phyloP scores from a whole-genome alignment of 352 stramenopile genomes.

The Phytophthora litchii region DNA sequence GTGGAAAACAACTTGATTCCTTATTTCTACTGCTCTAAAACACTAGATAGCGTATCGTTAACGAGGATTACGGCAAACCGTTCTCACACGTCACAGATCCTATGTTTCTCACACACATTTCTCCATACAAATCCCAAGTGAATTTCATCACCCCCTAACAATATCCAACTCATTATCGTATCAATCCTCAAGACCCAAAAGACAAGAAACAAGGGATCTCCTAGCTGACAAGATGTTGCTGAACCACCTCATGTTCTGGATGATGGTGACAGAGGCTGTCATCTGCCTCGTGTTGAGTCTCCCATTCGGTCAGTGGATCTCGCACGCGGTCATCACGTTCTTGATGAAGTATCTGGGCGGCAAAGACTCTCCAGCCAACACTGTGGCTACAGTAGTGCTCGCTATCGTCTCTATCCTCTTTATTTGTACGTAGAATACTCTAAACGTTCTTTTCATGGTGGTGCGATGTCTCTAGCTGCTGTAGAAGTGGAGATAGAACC shows the following conservation, averaged over 20 bases:
- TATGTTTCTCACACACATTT: conserved; percentile 8
- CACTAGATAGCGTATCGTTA: too few relatives aligned
- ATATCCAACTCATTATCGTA: conserved; percentile 9
- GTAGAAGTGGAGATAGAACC: conserved; percentile 13
- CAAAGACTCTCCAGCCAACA: conserved; percentile 50
- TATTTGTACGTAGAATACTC: conserved; percentile 55
- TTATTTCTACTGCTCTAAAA: too few relatives aligned
- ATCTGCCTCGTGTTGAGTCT: conserved; percentile 58
- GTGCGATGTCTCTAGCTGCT: background rate
- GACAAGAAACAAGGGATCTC: background rate
- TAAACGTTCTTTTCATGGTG: background rate
- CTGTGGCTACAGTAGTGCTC: conserved; percentile 56
- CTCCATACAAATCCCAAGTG: conserved; percentile 12
- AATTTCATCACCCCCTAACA: background rate
- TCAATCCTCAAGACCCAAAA: conserved; percentile 4
- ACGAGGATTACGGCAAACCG: too few relatives aligned
- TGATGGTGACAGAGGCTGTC: conserved; percentile 52
- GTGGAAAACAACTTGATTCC: too few relatives aligned
- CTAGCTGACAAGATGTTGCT: conserved; percentile 51
- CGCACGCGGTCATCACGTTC: conserved; percentile 66
- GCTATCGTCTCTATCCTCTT: conserved; percentile 74
- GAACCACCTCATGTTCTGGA: conserved; percentile 56
- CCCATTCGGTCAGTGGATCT: conserved; percentile 65
- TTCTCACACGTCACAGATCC: conserved; percentile 22
- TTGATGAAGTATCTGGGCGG: conserved; percentile 47